Evolutionary conservation across 441 rosid genomes (phyloP).

Genomic region (Gossypium trilobum): DNA sequence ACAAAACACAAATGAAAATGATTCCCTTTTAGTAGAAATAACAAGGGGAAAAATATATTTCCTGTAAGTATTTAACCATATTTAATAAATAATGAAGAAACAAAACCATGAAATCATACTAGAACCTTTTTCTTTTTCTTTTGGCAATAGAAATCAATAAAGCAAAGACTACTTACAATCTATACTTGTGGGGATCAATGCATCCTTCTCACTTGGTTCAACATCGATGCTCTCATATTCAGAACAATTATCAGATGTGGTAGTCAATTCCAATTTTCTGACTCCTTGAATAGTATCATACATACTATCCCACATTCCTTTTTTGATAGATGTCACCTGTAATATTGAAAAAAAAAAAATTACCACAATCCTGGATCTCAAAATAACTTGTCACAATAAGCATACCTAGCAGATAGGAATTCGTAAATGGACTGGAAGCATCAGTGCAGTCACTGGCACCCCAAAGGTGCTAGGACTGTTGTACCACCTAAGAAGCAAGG

Average conservation of each 20-base stretch:
- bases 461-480: not conserved
- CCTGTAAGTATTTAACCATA: not conserved
- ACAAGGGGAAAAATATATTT: not conserved
- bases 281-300: conserved; percentile 62
- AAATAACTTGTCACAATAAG: conserved; percentile 1
- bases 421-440: not conserved
- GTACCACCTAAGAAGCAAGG: not conserved
- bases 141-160: not conserved
- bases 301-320: conserved; percentile 77
- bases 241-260: conserved; percentile 22
- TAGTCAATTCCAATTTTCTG: conserved; percentile 31
- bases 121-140: not conserved
- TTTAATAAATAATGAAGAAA: not conserved
- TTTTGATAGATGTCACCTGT: conserved; percentile 75
- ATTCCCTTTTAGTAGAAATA: not conserved
- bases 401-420: not conserved
- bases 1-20: not conserved
- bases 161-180: conserved; percentile 29
- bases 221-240: conserved; percentile 51
- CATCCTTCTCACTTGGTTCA: conserved; percentile 38
- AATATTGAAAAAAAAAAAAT: conserved; percentile 14
- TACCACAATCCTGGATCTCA: not conserved
- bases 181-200: conserved; percentile 12
- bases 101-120: not conserved
- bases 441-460: not conserved